Percentiles rank a stretch among this genome's conserved stretches.
These are phyloP conservation scores for Aspergillus tamarii DNA, from an alignment of 2,329 filamentous ascomycete species.

Conservation along the genomic window DNA sequence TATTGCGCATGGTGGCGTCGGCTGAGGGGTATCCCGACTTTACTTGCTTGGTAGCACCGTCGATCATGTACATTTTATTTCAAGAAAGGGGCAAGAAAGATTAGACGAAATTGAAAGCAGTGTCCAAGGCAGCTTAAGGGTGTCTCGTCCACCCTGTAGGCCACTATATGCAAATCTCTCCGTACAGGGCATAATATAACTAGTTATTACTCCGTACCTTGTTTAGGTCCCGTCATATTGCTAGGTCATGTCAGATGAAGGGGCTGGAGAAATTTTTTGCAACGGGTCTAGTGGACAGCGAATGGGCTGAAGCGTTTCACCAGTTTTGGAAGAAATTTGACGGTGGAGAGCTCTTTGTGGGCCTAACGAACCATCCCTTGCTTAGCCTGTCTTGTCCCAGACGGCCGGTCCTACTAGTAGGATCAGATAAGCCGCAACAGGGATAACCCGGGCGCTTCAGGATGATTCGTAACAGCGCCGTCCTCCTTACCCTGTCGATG, in stretches of 20 bases:
- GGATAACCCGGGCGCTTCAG: neutral
- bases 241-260: neutral
- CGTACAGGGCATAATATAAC: neutral
- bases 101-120: neutral
- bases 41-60: neutral
- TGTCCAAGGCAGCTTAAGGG: neutral
- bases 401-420: neutral
- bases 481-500: neutral
- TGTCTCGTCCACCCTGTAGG: neutral
- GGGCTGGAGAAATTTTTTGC: neutral
- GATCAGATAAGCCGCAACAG: conserved; percentile 7
- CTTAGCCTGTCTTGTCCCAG: conserved; percentile 4
- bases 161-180: neutral
- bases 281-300: neutral
- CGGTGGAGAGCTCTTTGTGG: conserved; percentile 6
- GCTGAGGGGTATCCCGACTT: neutral
- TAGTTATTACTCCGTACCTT: neutral
- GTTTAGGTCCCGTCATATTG: neutral
- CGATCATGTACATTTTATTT: neutral
- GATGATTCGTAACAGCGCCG: neutral
- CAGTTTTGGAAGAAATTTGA: neutral
- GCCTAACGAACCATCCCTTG: conserved; percentile 1
- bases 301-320: neutral
- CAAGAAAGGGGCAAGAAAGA: neutral
- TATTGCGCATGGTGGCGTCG: neutral